These are phyloP conservation scores for Pugionium dolabratum DNA, from an alignment of 345 rosid species.

Conservation along the genomic window DNA sequence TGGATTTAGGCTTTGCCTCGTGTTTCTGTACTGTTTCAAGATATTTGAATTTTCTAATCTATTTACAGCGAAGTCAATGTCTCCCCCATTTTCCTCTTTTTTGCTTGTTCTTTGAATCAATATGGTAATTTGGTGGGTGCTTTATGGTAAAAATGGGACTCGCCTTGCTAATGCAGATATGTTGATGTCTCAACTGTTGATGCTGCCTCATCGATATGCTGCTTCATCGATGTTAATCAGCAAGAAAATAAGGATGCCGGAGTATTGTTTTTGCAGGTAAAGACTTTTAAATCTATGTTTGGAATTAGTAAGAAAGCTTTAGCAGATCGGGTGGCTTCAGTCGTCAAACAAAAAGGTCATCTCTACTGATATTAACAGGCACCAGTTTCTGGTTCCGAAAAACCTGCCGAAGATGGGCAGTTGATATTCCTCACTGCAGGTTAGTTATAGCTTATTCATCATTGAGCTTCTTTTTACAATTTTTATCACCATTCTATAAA, in stretches of 20 bases:
- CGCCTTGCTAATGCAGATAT: constrained; percentile 52
- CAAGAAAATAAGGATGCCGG: constrained; percentile 62
- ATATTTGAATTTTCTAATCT: background rate
- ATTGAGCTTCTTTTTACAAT: background rate
- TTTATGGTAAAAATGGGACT: background rate
- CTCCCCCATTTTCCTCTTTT: background rate
- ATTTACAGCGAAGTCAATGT: background rate
- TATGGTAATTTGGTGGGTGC: constrained; percentile 1
- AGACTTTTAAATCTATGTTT: background rate
- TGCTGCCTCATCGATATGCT: constrained; percentile 72
- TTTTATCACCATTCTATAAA: background rate
- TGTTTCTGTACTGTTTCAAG: constrained; percentile 2
- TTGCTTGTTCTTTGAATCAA: constrained; percentile 2
- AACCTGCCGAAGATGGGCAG: constrained; percentile 91
- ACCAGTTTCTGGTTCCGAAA: constrained; percentile 95
- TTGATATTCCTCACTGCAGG: constrained; percentile 91
- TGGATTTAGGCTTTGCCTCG: constrained; percentile 4
- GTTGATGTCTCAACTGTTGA: constrained; percentile 95
- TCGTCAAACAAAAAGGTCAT: background rate
- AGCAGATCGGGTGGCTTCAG: background rate
- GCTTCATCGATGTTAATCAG: constrained; percentile 69
- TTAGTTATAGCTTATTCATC: constrained; percentile 27
- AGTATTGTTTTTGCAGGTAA: constrained; percentile 82
- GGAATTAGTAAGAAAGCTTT: background rate
- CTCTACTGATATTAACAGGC: constrained; percentile 51